These are phyloP conservation scores for Bruguiera parviflora DNA, from an alignment of 345 rosid species.

Conservation along the genomic window DNA sequence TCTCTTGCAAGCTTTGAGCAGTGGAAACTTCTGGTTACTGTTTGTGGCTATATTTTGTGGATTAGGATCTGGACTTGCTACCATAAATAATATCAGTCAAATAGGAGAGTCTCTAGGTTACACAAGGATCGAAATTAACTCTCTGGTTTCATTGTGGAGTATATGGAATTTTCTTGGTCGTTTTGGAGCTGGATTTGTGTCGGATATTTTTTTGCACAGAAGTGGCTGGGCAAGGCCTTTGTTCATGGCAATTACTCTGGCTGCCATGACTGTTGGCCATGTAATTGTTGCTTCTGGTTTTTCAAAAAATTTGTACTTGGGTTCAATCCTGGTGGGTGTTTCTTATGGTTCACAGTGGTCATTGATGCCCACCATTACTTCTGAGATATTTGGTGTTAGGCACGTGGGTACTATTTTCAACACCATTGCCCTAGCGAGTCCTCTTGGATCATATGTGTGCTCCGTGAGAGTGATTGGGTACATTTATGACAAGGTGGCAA, in stretches of 20 bases:
- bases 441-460: conserved; percentile 78
- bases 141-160: conserved; percentile 70
- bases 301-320: conserved; percentile 51
- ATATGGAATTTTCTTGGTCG: conserved; percentile 96
- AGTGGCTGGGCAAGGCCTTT: conserved; percentile 72
- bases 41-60: conserved; percentile 73
- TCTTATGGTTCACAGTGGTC: conserved; percentile 91
- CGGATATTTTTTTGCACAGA: conserved; percentile 61
- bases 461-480: conserved; percentile 79
- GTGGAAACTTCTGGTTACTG: conserved; percentile 61
- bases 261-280: conserved; percentile 58
- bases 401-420: conserved; percentile 92
- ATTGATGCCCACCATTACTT: conserved; percentile 71
- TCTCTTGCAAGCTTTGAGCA: conserved; percentile 48
- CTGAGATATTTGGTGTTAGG: conserved; percentile 65
- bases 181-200: conserved; percentile 73
- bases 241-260: conserved; percentile 66
- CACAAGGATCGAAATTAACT: conserved; percentile 48
- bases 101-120: conserved; percentile 81
- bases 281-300: conserved; percentile 69
- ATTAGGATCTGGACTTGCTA: conserved; percentile 72
- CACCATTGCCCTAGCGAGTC: conserved; percentile 76
- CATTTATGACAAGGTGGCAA: conserved; percentile 59
- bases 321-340: conserved; percentile 68
- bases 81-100: conserved; percentile 74